Evolutionary conservation across 352 stramenopile genomes (phyloP).

Genomic region (Phytophthora pseudosyringae): DNA sequence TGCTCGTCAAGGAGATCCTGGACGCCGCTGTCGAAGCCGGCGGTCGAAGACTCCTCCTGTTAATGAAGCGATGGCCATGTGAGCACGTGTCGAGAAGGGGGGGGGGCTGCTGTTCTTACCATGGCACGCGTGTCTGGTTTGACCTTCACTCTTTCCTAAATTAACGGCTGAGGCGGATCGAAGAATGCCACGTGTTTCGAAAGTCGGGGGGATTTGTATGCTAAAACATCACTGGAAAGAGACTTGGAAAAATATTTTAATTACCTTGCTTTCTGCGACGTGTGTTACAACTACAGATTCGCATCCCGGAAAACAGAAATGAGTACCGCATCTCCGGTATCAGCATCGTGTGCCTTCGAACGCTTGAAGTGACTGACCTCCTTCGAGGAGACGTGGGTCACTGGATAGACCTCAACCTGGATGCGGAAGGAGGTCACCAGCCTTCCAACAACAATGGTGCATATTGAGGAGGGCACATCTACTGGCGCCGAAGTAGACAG

Average conservation of each 20-base stretch:
- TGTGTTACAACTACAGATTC: background rate
- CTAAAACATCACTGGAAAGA: background rate
- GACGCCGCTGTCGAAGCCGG: background rate
- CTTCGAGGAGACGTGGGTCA: too few relatives aligned
- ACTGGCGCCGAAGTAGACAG: too few relatives aligned
- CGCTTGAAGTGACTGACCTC: too few relatives aligned
- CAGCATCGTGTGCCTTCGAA: background rate
- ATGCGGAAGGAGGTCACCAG: too few relatives aligned
- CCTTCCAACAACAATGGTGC: too few relatives aligned
- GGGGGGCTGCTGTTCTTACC: background rate
- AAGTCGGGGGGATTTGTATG: too few relatives aligned
- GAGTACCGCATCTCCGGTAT: too few relatives aligned
- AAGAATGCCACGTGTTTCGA: background rate
- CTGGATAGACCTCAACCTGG: too few relatives aligned
- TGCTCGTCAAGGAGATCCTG: background rate
- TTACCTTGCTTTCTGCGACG: background rate
- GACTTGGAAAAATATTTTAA: background rate
- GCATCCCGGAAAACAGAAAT: too few relatives aligned
- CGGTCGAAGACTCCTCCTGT: background rate
- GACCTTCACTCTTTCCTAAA: background rate
- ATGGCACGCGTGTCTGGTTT: background rate
- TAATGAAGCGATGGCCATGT: background rate
- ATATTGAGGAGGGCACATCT: too few relatives aligned
- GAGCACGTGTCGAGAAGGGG: too few relatives aligned
- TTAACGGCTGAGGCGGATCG: background rate